phyloP scores from a whole-genome alignment of 805 yeast species.

The Saccharomycopsis synnaedendra region DNA sequence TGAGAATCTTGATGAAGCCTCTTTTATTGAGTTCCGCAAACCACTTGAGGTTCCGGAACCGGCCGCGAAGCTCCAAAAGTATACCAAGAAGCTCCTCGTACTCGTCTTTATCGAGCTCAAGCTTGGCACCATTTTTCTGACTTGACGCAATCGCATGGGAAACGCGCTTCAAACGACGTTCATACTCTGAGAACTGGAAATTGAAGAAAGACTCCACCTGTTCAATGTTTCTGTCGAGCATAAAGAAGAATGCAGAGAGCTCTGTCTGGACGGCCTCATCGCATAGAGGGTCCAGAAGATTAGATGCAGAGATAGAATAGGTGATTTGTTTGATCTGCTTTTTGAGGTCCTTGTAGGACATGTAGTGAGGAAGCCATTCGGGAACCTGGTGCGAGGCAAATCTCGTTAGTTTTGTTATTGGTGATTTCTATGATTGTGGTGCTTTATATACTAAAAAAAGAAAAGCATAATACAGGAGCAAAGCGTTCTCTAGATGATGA shows the following conservation, averaged over 20 bases:
- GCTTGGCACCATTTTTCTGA: slow-evolving; percentile 7
- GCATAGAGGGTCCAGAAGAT: slow-evolving; percentile 25
- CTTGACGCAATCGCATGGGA: slow-evolving; percentile 23
- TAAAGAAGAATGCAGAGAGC: slow-evolving; percentile 59
- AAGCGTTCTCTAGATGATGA: no score
- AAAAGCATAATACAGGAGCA: no score
- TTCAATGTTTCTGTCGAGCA: slow-evolving; percentile 72
- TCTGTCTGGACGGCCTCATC: slow-evolving; percentile 33
- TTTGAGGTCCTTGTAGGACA: slow-evolving; percentile 80
- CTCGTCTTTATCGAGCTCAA: slow-evolving; percentile 37
- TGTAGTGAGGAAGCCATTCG: slow-evolving; percentile 76
- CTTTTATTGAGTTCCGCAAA: slow-evolving; percentile 85
- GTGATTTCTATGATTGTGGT: no score
- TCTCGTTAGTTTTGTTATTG: slow-evolving; percentile 16
- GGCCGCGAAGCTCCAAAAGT: slow-evolving; percentile 62
- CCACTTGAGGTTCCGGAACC: slow-evolving; percentile 81
- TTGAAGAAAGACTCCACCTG: slow-evolving; percentile 72
- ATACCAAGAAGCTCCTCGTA: slow-evolving; percentile 53
- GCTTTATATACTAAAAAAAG: no score
- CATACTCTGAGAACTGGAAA: slow-evolving; percentile 62
- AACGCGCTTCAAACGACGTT: slow-evolving; percentile 48
- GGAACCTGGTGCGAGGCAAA: slow-evolving; percentile 81
- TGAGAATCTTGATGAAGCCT: slow-evolving; percentile 80
- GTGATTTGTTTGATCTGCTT: slow-evolving; percentile 62
- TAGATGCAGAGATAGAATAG: slow-evolving; percentile 20